Conservation (phyloP, 139 green algal species). For the Picochlorum sp. region DNA sequence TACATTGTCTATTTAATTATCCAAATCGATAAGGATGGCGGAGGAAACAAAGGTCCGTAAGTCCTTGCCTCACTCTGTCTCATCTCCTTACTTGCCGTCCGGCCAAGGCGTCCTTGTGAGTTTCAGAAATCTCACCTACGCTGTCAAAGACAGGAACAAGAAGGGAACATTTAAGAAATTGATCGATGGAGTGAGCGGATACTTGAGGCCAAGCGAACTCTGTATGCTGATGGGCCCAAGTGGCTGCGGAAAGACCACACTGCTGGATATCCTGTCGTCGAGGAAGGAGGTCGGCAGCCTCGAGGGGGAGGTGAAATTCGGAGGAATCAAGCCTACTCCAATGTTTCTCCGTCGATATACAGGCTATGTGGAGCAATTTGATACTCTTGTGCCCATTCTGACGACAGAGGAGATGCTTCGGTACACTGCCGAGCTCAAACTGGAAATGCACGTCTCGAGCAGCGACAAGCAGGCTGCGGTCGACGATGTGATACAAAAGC, state of each 20-base stretch:
- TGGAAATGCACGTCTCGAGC: background rate
- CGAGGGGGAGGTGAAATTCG: slow-evolving; percentile 55
- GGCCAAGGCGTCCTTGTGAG: slow-evolving; percentile 5
- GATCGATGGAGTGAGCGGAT: slow-evolving; percentile 51
- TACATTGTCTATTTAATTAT: too few relatives aligned
- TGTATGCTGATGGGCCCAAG: slow-evolving; percentile 45
- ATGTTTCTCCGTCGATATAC: slow-evolving; percentile 63
- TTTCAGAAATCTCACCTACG: slow-evolving; percentile 43
- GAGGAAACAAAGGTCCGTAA: background rate
- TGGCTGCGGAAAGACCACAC: slow-evolving; percentile 32
- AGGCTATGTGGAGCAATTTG: slow-evolving; percentile 72
- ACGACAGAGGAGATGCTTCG: slow-evolving; percentile 30
- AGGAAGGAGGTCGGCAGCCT: slow-evolving; percentile 52
- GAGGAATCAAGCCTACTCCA: slow-evolving; percentile 45
- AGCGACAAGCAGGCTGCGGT: slow-evolving; percentile 4
- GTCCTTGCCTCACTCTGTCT: background rate
- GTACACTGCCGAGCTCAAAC: slow-evolving; percentile 38
- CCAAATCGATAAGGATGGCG: background rate
- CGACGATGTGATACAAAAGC: slow-evolving; percentile 4
- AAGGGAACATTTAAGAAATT: slow-evolving; percentile 32
- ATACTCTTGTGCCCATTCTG: slow-evolving; percentile 27
- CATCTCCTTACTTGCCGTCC: background rate
- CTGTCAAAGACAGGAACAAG: slow-evolving; percentile 45
- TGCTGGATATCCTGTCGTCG: slow-evolving; percentile 39
- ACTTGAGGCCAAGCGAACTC: slow-evolving; percentile 53